Percentiles rank a stretch among this genome's conserved stretches.
Conservation (phyloP, 345 rosid species). For the Rubroshorea leprosula region DNA sequence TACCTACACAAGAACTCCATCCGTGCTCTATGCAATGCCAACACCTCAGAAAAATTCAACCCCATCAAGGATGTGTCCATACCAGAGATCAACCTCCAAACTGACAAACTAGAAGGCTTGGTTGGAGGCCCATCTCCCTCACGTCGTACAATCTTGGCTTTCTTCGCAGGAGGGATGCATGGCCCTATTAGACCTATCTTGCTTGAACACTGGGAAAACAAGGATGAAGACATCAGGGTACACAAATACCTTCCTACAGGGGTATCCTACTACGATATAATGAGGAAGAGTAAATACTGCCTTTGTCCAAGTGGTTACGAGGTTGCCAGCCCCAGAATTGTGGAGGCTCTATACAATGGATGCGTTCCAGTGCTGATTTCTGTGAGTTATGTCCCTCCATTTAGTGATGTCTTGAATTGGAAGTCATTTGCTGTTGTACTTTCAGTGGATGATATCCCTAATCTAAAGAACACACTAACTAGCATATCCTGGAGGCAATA, state of each 20-base stretch:
- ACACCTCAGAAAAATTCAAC: slow-evolving; percentile 79
- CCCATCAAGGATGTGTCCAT: slow-evolving; percentile 74
- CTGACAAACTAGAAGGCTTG: slow-evolving; percentile 42
- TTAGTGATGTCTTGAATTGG: slow-evolving; percentile 84
- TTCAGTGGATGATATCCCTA: slow-evolving; percentile 45
- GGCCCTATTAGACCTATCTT: slow-evolving; percentile 83
- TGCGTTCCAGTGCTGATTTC: slow-evolving; percentile 86
- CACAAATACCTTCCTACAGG: slow-evolving; percentile 74
- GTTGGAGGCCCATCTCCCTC: slow-evolving; percentile 79
- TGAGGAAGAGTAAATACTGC: slow-evolving; percentile 81
- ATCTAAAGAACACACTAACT: slow-evolving; percentile 48
- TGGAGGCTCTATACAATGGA: slow-evolving; percentile 78
- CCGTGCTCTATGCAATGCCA: slow-evolving; percentile 79
- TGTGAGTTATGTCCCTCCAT: slow-evolving; percentile 77
- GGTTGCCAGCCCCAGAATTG: slow-evolving; percentile 85
- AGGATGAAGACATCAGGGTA: slow-evolving; percentile 60
- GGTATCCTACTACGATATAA: slow-evolving; percentile 60
- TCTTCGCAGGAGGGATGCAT: slow-evolving; percentile 94
- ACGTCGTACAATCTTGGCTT: slow-evolving; percentile 62
- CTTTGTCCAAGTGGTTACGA: slow-evolving; percentile 92
- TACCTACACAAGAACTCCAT: slow-evolving; percentile 55
- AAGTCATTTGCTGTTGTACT: slow-evolving; percentile 63
- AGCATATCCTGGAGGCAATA: slow-evolving; percentile 61
- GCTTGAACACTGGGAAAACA: slow-evolving; percentile 81
- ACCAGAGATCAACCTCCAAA: slow-evolving; percentile 74